phyloP scores from a whole-genome alignment of 2,329 filamentous ascomycete genomes.

The Trichoderma asperellum region DNA sequence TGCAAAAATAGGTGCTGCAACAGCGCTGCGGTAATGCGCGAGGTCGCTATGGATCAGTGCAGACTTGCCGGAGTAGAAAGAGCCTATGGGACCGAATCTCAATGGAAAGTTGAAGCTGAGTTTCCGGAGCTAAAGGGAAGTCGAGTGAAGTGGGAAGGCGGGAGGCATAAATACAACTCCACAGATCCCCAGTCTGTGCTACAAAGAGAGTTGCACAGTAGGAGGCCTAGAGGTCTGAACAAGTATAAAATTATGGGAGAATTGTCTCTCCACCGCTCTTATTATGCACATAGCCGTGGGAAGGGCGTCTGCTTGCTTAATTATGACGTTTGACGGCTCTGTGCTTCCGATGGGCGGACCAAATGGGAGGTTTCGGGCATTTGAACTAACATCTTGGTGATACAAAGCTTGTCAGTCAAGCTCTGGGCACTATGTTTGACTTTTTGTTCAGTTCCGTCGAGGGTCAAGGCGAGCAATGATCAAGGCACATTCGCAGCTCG shows the following conservation, averaged over 20 bases:
- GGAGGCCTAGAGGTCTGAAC: background rate
- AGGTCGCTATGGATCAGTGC: background rate
- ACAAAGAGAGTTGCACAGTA: background rate
- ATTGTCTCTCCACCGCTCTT: constrained; percentile 1
- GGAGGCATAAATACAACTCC: background rate
- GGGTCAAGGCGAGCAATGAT: background rate
- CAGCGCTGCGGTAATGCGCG: background rate
- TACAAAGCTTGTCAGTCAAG: background rate
- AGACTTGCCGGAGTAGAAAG: background rate
- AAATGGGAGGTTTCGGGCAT: background rate
- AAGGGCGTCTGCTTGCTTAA: background rate
- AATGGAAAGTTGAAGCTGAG: background rate
- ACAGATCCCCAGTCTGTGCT: background rate
- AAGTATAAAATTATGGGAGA: background rate
- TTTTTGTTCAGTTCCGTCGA: background rate
- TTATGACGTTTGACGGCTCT: background rate
- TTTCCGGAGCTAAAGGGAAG: background rate
- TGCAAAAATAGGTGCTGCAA: constrained; percentile 6
- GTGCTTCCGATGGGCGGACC: background rate
- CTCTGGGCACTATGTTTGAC: background rate
- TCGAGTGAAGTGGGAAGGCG: background rate
- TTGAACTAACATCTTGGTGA: background rate
- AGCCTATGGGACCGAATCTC: background rate
- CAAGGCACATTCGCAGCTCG: background rate
- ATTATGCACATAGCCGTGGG: background rate